Base-by-base conservation (phyloP, 345 rosid genomes). In the rapeseed (Brassica napus) region DNA sequence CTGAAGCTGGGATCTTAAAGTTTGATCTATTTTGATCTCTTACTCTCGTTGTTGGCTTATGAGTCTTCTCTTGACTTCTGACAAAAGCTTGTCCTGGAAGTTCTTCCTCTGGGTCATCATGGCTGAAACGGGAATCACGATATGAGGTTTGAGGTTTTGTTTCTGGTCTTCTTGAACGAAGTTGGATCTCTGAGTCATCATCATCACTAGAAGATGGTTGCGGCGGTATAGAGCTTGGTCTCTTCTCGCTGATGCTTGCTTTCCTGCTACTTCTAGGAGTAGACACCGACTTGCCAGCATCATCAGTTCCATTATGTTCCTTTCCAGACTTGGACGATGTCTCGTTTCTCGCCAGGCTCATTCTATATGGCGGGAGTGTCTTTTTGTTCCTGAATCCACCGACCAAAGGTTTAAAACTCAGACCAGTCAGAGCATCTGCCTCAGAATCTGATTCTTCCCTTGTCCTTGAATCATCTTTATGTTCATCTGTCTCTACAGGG, bases 371-470 rank as follows among this genome's bases (percentile, higher is more conserved):
- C 14, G 88, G 96, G 80, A 11, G 86, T 82, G 77, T 85, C 75
- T 69, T 90, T 82, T 75, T 95, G 76, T 95, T 91, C 70, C 88
- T 79, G 54, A 84, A 82, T 49, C 98, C 97, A 59, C 98, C 97
- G 0, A 82, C 69, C 82, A 95, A 81, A 60, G 52, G 81, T 81
- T 85, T 87, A 77, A 89, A 84, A n/a, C 82, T 85, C 78, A 93
- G 75, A 88, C 85, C 82, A 31, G 60, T 24, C 69, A 71, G 69
- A 57, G 59, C 1, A n/a, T 75, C 77, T 58, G 35, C 3, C 34
- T 75, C 77, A 15, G 83, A 79, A 62, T 81, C 80, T 76, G 81
- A 66, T 24, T 76, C 77, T 47, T 76, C 80, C 28, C 3, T 65
- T 87, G 52, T 52, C 72, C 54, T 77, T 28, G 74, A 16, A 81